A percentile compares a stretch with the other conserved stretches of the same genome.
phyloP scores from a whole-genome alignment of 768 basidiomycete species.

The Russula sp. region DNA sequence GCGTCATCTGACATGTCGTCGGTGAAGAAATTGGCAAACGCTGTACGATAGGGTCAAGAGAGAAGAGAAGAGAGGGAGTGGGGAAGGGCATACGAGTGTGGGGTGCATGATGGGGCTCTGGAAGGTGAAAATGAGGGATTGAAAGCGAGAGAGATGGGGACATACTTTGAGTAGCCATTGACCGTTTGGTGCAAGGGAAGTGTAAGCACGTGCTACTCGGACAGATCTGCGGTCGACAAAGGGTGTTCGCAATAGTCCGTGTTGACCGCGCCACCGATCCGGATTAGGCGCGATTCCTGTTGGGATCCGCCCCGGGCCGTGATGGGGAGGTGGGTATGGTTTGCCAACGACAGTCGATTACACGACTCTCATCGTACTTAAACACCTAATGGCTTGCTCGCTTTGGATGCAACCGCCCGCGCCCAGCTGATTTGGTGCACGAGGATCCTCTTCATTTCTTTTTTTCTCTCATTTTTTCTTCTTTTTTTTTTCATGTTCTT shows the following conservation, averaged over 20 bases:
- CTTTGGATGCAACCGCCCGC: slow-evolving; percentile 18
- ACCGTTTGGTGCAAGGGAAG: too few relatives aligned
- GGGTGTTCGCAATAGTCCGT: background rate
- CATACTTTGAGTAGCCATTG: slow-evolving; percentile 14
- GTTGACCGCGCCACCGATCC: too few relatives aligned
- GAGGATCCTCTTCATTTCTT: slow-evolving; percentile 23
- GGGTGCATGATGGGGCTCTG: background rate
- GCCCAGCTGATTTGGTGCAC: slow-evolving; percentile 16
- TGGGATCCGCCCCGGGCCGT: too few relatives aligned
- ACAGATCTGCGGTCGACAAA: background rate
- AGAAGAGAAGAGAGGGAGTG: background rate
- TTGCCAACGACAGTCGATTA: too few relatives aligned
- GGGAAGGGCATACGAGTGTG: background rate
- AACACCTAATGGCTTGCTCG: slow-evolving; percentile 29
- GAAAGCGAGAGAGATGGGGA: background rate
- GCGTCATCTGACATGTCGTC: slow-evolving; percentile 23
- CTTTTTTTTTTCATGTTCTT: slow-evolving; percentile 20
- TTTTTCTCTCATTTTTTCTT: slow-evolving; percentile 4
- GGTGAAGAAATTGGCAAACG: slow-evolving; percentile 20
- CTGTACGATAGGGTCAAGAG: background rate
- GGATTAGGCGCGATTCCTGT: too few relatives aligned
- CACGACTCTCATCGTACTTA: slow-evolving; percentile 23
- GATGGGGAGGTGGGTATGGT: too few relatives aligned
- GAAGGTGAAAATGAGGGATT: background rate
- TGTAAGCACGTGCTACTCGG: background rate